Conservation (phyloP, 352 stramenopile genomes). For the Phytophthora tubulina region DNA sequence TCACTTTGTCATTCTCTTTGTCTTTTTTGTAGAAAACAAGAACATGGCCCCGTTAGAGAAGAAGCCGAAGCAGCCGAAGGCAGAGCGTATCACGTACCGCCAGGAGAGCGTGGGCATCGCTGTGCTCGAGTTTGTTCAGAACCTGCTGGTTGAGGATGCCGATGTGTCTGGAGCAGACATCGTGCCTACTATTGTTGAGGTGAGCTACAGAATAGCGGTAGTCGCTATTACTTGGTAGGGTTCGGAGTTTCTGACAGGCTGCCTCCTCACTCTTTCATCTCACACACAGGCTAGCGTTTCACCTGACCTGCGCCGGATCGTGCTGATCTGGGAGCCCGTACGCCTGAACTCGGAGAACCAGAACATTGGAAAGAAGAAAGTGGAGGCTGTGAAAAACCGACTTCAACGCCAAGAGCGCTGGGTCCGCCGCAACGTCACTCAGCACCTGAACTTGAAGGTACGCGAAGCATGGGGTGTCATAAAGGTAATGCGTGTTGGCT, state of each 20-base stretch:
- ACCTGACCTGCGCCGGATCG: slow-evolving; percentile 68
- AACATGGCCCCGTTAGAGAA: slow-evolving; percentile 75
- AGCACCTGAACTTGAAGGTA: slow-evolving; percentile 87
- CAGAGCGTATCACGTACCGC: slow-evolving; percentile 74
- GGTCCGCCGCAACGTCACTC: slow-evolving; percentile 74
- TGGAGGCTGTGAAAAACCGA: slow-evolving; percentile 66
- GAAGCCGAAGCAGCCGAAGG: slow-evolving; percentile 67
- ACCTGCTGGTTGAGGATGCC: slow-evolving; percentile 70
- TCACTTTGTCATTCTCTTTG: slow-evolving; percentile 1
- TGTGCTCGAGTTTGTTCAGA: slow-evolving; percentile 76
- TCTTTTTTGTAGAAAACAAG: slow-evolving; percentile 66
- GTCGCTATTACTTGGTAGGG: not conserved
- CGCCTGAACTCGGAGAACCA: slow-evolving; percentile 78
- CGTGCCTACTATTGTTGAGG: slow-evolving; percentile 76
- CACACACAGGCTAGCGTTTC: slow-evolving; percentile 67
- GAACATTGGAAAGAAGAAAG: slow-evolving; percentile 80
- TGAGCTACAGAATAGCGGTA: slow-evolving; percentile 24
- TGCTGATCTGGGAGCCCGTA: slow-evolving; percentile 80
- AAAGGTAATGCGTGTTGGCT: not conserved
- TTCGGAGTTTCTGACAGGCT: not conserved
- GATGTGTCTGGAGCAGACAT: slow-evolving; percentile 69
- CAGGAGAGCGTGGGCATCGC: slow-evolving; percentile 78
- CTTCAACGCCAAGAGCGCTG: slow-evolving; percentile 74
- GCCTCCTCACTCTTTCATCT: slow-evolving; percentile 1
- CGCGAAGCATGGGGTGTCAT: not conserved